phyloP scores from a whole-genome alignment of 2,329 filamentous ascomycete species.

The Lachnellula subtilissima region DNA sequence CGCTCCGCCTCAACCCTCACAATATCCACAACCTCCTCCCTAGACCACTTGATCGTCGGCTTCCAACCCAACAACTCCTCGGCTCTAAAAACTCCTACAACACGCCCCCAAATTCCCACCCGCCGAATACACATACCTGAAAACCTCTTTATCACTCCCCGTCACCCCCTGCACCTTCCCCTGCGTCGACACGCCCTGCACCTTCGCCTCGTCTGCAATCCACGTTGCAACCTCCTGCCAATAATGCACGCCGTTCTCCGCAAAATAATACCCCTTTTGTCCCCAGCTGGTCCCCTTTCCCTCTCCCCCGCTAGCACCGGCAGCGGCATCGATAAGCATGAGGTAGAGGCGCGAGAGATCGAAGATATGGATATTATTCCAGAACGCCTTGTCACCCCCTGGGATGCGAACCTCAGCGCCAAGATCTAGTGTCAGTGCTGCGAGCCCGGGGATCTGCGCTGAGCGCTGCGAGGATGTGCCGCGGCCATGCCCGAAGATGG shows the following conservation, averaged over 20 bases:
- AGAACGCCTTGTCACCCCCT: conserved; percentile 43
- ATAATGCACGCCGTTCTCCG: conserved; percentile 55
- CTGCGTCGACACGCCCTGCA: conserved; percentile 39
- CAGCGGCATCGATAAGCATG: conserved; percentile 48
- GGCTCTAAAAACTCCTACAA: neutral
- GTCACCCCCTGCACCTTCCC: neutral
- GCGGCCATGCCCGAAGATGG: conserved; percentile 54
- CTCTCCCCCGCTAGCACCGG: conserved; percentile 32
- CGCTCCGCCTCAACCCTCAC: neutral
- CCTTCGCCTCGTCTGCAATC: conserved; percentile 52
- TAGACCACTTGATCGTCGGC: neutral
- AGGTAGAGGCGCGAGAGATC: conserved; percentile 52
- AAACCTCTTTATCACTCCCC: neutral
- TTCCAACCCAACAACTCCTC: neutral
- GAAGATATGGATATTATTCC: conserved; percentile 54
- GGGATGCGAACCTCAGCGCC: conserved; percentile 45
- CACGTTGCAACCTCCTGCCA: conserved; percentile 57
- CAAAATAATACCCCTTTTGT: conserved; percentile 60
- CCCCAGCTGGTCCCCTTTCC: conserved; percentile 44
- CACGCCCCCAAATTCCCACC: neutral
- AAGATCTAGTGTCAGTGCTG: conserved; percentile 43
- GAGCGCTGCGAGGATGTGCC: conserved; percentile 51
- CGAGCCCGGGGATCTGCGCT: conserved; percentile 50
- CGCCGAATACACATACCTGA: neutral
- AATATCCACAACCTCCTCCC: neutral